Percentiles rank a stretch among this genome's conserved stretches.
Conservation (phyloP, 257 asterid genomes). For the Sherardia arvensis region DNA sequence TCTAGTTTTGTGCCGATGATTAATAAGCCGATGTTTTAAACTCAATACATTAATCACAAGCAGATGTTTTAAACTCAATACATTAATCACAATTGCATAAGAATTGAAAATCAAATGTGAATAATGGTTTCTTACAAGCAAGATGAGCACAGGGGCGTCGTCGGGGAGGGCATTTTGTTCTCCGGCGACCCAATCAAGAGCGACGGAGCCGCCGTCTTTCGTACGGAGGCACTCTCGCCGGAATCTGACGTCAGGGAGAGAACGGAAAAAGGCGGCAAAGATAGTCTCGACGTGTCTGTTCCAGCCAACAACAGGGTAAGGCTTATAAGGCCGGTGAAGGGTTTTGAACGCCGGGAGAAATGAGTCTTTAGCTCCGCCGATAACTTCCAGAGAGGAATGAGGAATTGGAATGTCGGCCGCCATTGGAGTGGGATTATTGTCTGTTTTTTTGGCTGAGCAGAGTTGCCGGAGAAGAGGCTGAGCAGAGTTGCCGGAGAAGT, state of each 20-base stretch:
- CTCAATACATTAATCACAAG: not conserved
- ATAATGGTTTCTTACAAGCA: constrained; percentile 42
- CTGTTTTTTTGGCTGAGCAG: constrained; percentile 2
- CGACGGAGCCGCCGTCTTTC: constrained; percentile 61
- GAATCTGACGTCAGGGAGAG: constrained; percentile 58
- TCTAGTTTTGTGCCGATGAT: not conserved
- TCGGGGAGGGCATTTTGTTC: constrained; percentile 46
- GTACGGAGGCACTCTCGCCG: constrained; percentile 88
- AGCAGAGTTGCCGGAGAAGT: not conserved
- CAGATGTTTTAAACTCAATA: not conserved
- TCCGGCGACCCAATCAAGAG: constrained; percentile 79
- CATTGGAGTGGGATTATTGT: constrained; percentile 11
- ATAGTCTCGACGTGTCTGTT: constrained; percentile 81
- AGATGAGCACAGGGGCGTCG: constrained; percentile 66
- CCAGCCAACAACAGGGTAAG: constrained; percentile 56
- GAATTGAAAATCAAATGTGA: no score
- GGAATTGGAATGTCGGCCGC: constrained; percentile 17
- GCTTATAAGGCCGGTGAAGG: constrained; percentile 42
- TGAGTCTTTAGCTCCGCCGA: constrained; percentile 61
- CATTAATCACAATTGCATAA: not conserved
- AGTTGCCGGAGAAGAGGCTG: constrained; percentile 17
- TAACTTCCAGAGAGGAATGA: constrained; percentile 64
- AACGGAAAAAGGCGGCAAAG: constrained; percentile 73
- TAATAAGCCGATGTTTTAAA: no score
- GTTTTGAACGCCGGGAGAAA: constrained; percentile 59